A percentile compares a stretch with the other conserved stretches of the same genome.
Evolutionary conservation across 345 rosid genomes (phyloP).

Genomic region (Zanthoxylum bungeanum): DNA sequence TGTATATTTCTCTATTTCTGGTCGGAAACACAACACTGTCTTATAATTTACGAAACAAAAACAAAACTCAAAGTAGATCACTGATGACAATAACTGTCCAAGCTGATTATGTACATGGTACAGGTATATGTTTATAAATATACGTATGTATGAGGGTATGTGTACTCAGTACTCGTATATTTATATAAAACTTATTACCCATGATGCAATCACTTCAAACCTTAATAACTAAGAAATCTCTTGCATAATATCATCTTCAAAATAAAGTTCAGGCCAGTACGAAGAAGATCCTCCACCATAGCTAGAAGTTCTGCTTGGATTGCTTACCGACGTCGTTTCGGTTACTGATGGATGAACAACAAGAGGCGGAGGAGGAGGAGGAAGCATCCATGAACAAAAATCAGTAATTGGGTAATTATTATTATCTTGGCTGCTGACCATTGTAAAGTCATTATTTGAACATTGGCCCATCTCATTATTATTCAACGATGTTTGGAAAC

Average conservation of each 20-base stretch:
- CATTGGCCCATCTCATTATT: slow-evolving; percentile 27
- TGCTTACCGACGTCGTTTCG: slow-evolving; percentile 31
- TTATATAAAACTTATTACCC: neutral
- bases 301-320: slow-evolving; percentile 42
- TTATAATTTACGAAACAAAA: neutral
- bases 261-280: slow-evolving; percentile 38
- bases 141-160: neutral
- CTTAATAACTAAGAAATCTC: slow-evolving; percentile 30
- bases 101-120: neutral
- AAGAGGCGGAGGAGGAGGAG: slow-evolving; percentile 25
- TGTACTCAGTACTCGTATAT: neutral
- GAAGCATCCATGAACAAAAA: slow-evolving; percentile 31
- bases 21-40: neutral
- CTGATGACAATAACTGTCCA: neutral
- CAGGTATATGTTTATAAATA: neutral
- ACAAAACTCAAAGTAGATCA: neutral
- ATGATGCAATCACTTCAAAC: slow-evolving; percentile 18
- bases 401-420: slow-evolving; percentile 22
- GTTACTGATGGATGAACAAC: slow-evolving; percentile 20
- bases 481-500: slow-evolving; percentile 44
- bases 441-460: slow-evolving; percentile 16
- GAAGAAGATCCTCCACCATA: slow-evolving; percentile 36
- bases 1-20: neutral
- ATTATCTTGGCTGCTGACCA: slow-evolving; percentile 23
- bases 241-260: slow-evolving; percentile 36